Percentiles rank a stretch among this genome's conserved stretches.
Conservation (phyloP, 1,139 yeast species). For the Eremothecium cymbalariae region DNA sequence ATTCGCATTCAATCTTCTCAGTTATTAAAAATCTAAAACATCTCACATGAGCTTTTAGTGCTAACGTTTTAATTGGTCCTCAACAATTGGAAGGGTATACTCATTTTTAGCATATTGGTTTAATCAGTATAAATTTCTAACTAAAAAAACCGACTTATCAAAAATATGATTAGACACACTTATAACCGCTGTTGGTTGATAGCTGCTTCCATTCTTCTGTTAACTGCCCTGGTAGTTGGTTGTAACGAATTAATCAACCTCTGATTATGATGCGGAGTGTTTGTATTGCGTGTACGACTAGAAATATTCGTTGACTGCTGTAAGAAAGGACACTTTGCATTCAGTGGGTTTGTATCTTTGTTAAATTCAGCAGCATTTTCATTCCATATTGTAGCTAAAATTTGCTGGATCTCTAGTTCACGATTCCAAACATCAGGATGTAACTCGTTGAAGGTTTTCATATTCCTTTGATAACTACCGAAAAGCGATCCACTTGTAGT, state of each 20-base stretch:
- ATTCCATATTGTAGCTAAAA: slow-evolving; percentile 26
- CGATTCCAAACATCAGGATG: slow-evolving; percentile 14
- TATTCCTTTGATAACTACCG: slow-evolving; percentile 7
- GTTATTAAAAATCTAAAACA: no score
- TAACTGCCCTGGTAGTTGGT: slow-evolving; percentile 31
- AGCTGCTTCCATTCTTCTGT: slow-evolving; percentile 27
- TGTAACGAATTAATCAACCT: slow-evolving; percentile 26
- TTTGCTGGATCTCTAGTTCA: slow-evolving; percentile 22
- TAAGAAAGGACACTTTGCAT: slow-evolving; percentile 11
- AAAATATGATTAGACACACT: no score
- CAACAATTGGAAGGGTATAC: no score
- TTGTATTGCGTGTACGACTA: slow-evolving; percentile 4
- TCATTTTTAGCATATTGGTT: no score
- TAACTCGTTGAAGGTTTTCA: slow-evolving; percentile 18
- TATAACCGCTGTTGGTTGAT: slow-evolving; percentile 17
- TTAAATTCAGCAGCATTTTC: slow-evolving; percentile 24
- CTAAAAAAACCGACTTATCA: no score
- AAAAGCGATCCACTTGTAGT: slow-evolving; percentile 7
- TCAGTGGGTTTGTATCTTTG: slow-evolving; percentile 22
- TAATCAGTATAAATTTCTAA: no score
- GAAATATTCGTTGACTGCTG: slow-evolving; percentile 8
- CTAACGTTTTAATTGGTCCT: no score
- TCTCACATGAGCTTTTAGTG: no score
- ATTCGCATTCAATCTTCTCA: no score
- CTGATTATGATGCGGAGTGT: slow-evolving; percentile 18